Evolutionary conservation across 2,329 filamentous ascomycete species (phyloP).

Genomic region (Fusarium neocosmosporiellum): DNA sequence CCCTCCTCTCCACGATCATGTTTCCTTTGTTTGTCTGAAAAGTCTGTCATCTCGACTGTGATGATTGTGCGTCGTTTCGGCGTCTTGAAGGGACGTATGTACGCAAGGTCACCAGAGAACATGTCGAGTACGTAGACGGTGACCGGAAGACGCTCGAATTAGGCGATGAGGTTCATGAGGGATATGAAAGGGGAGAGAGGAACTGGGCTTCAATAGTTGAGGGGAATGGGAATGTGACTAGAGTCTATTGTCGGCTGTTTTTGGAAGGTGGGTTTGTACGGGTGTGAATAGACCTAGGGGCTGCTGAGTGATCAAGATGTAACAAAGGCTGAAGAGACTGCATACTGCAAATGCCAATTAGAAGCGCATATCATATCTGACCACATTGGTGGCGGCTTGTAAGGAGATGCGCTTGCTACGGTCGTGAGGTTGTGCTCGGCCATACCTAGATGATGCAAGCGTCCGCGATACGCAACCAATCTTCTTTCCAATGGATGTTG

Average conservation of each 20-base stretch:
- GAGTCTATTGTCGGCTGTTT: constrained; percentile 36
- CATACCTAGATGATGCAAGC: neutral
- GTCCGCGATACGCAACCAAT: neutral
- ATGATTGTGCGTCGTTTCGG: constrained; percentile 1
- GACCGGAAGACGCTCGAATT: neutral
- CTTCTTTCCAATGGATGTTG: neutral
- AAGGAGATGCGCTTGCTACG: neutral
- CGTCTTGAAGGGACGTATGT: constrained; percentile 28
- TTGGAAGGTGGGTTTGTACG: constrained; percentile 2
- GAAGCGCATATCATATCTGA: neutral
- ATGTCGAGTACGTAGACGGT: constrained; percentile 24
- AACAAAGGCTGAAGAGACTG: neutral
- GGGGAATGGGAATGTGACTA: neutral
- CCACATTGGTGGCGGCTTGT: neutral
- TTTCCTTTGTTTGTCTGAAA: neutral
- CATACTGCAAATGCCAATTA: accelerated
- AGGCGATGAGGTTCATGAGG: neutral
- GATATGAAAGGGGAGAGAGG: neutral
- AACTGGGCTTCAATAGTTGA: neutral
- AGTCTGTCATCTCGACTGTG: constrained; percentile 30
- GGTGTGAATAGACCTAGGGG: constrained; percentile 7
- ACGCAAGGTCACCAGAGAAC: constrained; percentile 45
- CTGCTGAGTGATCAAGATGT: neutral
- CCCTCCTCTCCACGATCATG: neutral
- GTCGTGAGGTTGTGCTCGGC: neutral